Evolutionary conservation across 345 rosid genomes (phyloP).

Genomic region (Hypericum perforatum): DNA sequence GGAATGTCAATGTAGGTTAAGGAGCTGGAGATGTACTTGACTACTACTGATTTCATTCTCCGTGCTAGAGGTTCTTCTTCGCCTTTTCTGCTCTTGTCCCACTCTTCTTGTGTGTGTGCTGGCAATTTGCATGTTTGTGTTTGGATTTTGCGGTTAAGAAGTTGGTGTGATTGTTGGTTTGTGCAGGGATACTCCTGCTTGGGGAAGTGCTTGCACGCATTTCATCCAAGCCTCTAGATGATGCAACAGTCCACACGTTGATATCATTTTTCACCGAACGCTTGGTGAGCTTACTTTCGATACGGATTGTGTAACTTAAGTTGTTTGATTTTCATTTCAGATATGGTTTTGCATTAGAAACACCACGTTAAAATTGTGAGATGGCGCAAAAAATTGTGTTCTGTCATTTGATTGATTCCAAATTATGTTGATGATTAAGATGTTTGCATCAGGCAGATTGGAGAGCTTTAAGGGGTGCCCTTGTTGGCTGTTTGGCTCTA

Average conservation of each 20-base stretch:
- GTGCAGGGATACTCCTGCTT: constrained; percentile 66
- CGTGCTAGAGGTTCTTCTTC: constrained; percentile 57
- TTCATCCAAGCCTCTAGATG: constrained; percentile 46
- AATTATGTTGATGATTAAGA: constrained; percentile 17
- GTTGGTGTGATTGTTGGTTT: neutral
- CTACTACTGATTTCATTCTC: constrained; percentile 51
- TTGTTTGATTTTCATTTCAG: neutral
- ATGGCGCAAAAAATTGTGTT: neutral
- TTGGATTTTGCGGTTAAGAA: neutral
- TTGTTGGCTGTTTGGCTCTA: constrained; percentile 84
- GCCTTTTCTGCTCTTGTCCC: neutral
- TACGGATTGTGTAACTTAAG: constrained; percentile 3
- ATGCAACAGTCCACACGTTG: constrained; percentile 48
- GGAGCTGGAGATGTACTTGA: constrained; percentile 84
- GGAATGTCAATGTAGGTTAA: constrained; percentile 33
- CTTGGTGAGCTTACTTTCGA: constrained; percentile 50
- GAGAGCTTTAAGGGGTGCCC: constrained; percentile 80
- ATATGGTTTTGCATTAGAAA: too few relatives aligned
- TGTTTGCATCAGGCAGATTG: constrained; percentile 76
- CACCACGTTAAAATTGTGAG: too few relatives aligned
- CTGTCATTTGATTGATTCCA: constrained; percentile 3
- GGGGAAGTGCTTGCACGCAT: constrained; percentile 53
- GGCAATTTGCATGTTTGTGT: neutral
- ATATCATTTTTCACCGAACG: constrained; percentile 52
- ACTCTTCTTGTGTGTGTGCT: neutral